Evolutionary conservation across 352 stramenopile genomes (phyloP).

Genomic region (Lagenidium giganteum): DNA sequence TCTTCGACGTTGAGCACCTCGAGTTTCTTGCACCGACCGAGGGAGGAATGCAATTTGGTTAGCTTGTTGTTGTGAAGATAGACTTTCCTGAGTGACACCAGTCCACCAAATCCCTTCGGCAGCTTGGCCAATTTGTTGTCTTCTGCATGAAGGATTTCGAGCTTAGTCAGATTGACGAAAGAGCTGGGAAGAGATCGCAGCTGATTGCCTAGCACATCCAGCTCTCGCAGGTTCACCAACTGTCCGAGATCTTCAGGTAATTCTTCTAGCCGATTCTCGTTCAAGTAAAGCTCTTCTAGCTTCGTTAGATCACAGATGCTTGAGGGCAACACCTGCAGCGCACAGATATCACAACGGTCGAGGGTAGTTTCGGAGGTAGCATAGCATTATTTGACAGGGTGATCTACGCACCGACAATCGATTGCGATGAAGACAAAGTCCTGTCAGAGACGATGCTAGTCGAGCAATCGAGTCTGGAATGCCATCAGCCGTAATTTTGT

Average conservation of each 20-base stretch:
- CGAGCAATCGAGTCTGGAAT: slow-evolving; percentile 48
- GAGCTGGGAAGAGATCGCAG: slow-evolving; percentile 56
- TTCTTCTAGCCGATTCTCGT: slow-evolving; percentile 62
- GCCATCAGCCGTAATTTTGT: slow-evolving; percentile 53
- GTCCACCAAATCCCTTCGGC: slow-evolving; percentile 67
- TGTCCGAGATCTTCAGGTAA: slow-evolving; percentile 71
- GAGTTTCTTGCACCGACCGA: slow-evolving; percentile 69
- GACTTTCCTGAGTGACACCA: slow-evolving; percentile 65
- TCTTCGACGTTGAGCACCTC: slow-evolving; percentile 85
- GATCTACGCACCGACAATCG: slow-evolving; percentile 37
- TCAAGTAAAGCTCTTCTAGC: slow-evolving; percentile 83
- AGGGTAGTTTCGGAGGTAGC: not conserved
- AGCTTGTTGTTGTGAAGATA: slow-evolving; percentile 84
- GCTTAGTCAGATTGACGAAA: slow-evolving; percentile 56
- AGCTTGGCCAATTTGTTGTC: slow-evolving; percentile 68
- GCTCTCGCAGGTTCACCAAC: slow-evolving; percentile 68
- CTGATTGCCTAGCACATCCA: slow-evolving; percentile 73
- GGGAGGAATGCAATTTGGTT: slow-evolving; percentile 70
- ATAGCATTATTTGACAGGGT: not conserved
- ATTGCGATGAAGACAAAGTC: slow-evolving; percentile 82
- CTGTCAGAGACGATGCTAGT: slow-evolving; percentile 38
- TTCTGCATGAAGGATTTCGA: slow-evolving; percentile 82
- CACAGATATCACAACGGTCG: not conserved
- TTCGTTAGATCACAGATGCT: slow-evolving; percentile 57
- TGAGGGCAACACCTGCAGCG: slow-evolving; percentile 39